Evolutionary conservation across 2,329 filamentous ascomycete species (phyloP), one percentile per base, ranked within the genome.

Genomic region (Venturia carpophila): DNA sequence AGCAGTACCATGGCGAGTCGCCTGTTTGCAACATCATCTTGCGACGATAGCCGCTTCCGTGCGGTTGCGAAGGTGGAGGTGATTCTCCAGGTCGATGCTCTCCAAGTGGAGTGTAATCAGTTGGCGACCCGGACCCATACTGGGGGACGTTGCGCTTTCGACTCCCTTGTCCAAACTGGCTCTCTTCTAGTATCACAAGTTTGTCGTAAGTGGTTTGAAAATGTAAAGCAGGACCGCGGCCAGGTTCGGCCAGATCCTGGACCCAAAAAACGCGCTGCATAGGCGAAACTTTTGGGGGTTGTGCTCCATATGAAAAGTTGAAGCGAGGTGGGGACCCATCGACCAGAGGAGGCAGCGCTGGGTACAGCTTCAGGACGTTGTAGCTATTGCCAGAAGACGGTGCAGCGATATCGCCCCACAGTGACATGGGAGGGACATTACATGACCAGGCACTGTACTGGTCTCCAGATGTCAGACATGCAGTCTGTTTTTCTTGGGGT

Each of bases 1-100:
- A 84, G 73, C 87, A 90, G 70, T 85, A 87, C 86, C 86, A 90
- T 2, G 86, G 85, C 66, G 79, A 80, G 43, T 88, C 84, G 10
- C 84, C 83, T n/a, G 80, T 78, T 65, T 77, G 39, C 55, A 65
- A 27, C 52, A 42, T 19, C 55, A 58, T 34, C 21, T 45, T 49
- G 5, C 64, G 55, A 49, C 21, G 37, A 21, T n/a, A 55, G 41
- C 24, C 27, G 37, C 41, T 27, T 30, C 63, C 63, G 17, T 45
- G 52, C 34, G 58, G 60, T 7, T 34, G 30, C 5, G 58, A 6
- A 56, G 27, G 39, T 11, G 21, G 6, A 58, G 39, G 27, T 47
- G 63, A 5, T 37, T 42, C 52, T 9, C 43, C 63, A 27, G 43
- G 21, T 42, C 24, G 41, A 39, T 62, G 43, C 60, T 42, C 60